A percentile compares a stretch with the other conserved stretches of the same genome.
Evolutionary conservation across 2,329 filamentous ascomycete species (phyloP).

Genomic region (Curvularia lunata): DNA sequence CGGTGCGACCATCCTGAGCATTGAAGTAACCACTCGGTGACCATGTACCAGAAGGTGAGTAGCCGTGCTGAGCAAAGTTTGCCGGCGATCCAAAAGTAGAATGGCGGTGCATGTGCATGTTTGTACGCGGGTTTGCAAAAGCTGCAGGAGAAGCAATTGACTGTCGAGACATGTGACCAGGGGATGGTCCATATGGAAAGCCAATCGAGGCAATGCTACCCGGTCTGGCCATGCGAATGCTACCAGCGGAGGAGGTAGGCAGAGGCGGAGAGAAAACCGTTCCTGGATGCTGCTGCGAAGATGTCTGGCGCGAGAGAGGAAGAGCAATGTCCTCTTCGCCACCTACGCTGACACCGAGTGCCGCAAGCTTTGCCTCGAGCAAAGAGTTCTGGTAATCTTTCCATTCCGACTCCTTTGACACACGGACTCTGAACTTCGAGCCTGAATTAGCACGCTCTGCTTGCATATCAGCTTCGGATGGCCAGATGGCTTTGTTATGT

Average conservation of each 20-base stretch:
- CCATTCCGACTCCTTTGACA: constrained; percentile 76
- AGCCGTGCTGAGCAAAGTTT: constrained; percentile 68
- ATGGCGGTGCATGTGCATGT: constrained; percentile 69
- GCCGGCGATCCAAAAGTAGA: constrained; percentile 74
- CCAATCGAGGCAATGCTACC: constrained; percentile 62
- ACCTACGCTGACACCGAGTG: constrained; percentile 83
- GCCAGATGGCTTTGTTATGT: constrained; percentile 74
- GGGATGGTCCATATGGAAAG: constrained; percentile 65
- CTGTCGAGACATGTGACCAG: constrained; percentile 64
- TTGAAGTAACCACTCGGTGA: constrained; percentile 51
- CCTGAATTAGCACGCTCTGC: constrained; percentile 60
- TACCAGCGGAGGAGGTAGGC: constrained; percentile 77
- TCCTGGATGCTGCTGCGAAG: constrained; percentile 74
- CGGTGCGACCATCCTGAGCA: constrained; percentile 49
- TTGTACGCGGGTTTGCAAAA: constrained; percentile 58
- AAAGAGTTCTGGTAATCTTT: constrained; percentile 81
- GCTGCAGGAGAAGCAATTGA: constrained; percentile 78
- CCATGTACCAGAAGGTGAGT: constrained; percentile 58
- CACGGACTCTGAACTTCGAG: constrained; percentile 63
- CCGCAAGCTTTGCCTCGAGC: constrained; percentile 89
- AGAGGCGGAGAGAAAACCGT: constrained; percentile 84
- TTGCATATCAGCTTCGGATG: constrained; percentile 64
- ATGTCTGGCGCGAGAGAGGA: constrained; percentile 73
- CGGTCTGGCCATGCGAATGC: constrained; percentile 65
- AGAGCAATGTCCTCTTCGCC: constrained; percentile 68